Base-by-base conservation (phyloP, 352 stramenopile genomes). In the Globisporangium camurandrum region DNA sequence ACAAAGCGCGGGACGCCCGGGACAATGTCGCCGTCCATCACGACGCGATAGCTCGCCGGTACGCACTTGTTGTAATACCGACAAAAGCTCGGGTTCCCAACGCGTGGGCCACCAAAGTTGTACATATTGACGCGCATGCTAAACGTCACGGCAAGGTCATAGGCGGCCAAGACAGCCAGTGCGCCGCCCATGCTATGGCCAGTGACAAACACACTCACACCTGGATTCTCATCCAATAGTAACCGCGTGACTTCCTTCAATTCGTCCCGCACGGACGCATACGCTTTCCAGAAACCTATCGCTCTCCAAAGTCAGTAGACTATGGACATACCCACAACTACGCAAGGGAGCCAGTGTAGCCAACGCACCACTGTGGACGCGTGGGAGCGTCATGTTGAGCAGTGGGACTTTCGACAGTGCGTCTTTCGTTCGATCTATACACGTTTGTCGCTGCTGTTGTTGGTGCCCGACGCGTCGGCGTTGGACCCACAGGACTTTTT, bases 151-250 rank as follows among this genome's bases (percentile, higher is more conserved):
- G 80, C 79, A 17, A 92, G 64, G 52, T 95, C 84, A 54, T 93
- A 93, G 4, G 82, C 84, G 26, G 78, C 84, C 17, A 98, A 62
- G 14, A 95, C 83, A 0, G 93, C 88, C 23, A 98, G 64, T 4
- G 87, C 85, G 11, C 86, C 93, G 20, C 93, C 93, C 58, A 98
- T 84, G 44, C 78, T 95, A 63, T 98, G 92, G 0, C 93, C 93
- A 11, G 88, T 96, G 11, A 97, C 61, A 57, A 95, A 97, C 9
- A 98, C 71, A 6, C 67, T 82, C n/a, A 88, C 67, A n/a, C 81
- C 77, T 2, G 82, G 79, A 24, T 93, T 80, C 59, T 93, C 82
- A 41, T 93, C 76, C 24, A 93, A 46, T 14, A 93, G 78, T 19
- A 93, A 63, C 7, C 79, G 75, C 41, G 84, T 74, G 19, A 87